Conservation (phyloP, 495 filamentous ascomycete species). For the Neurospora terricola region DNA sequence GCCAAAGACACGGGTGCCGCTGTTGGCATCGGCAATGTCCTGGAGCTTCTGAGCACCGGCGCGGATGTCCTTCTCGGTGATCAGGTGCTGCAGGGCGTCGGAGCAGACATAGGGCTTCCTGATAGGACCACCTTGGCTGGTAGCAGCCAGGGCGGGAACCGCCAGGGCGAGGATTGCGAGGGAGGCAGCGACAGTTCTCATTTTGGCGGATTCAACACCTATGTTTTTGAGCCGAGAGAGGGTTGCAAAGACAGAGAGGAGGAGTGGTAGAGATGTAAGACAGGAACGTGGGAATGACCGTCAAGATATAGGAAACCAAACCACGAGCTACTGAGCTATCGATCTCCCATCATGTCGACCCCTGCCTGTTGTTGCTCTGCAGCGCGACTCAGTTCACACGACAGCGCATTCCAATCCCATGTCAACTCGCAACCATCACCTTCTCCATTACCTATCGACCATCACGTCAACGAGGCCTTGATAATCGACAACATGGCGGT, state of each 20-base stretch:
- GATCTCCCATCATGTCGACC: background rate
- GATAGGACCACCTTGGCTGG: background rate
- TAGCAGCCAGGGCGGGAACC: background rate
- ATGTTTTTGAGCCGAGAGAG: background rate
- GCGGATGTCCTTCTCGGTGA: slow-evolving; percentile 32
- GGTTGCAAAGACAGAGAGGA: background rate
- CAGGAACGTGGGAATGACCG: background rate
- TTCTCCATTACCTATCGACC: background rate
- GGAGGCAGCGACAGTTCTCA: background rate
- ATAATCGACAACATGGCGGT: background rate
- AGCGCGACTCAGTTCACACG: background rate
- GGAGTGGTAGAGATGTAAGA: background rate
- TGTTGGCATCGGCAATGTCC: slow-evolving; percentile 26
- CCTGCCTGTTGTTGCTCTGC: background rate
- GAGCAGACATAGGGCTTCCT: slow-evolving; percentile 12
- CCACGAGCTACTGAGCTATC: background rate
- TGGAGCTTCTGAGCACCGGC: slow-evolving; percentile 36
- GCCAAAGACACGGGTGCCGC: slow-evolving; percentile 48
- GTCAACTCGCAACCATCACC: background rate
- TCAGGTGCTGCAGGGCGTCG: slow-evolving; percentile 18
- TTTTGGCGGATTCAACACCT: background rate
- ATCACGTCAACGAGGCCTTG: background rate
- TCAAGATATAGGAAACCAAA: background rate
- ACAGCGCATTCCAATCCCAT: background rate
- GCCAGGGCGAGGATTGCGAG: background rate